These are phyloP conservation scores for Atkinsonella texensis DNA, from an alignment of 2,329 filamentous ascomycete species.

Conservation along the genomic window DNA sequence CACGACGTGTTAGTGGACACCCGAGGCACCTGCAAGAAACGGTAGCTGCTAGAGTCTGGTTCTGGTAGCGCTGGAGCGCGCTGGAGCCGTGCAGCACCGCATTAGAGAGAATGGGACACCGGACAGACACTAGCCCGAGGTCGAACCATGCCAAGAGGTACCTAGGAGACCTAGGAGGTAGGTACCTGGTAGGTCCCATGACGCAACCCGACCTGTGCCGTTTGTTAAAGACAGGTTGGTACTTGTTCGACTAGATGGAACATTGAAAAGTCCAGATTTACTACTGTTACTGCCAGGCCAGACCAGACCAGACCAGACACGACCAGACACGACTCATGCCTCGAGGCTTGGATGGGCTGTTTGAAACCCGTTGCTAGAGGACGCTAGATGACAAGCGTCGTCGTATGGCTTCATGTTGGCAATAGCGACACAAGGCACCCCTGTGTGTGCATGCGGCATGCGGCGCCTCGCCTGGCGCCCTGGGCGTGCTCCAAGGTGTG, in stretches of 20 bases:
- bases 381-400: too few relatives aligned
- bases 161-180: too few relatives aligned
- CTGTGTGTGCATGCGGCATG: not conserved
- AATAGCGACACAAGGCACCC: not conserved
- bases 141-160: not conserved
- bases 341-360: not conserved
- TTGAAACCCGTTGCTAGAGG: not conserved
- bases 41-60: too few relatives aligned
- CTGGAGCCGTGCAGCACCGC: not conserved
- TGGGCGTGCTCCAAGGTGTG: not conserved
- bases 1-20: not conserved
- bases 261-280: not conserved
- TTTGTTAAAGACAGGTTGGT: too few relatives aligned
- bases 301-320: too few relatives aligned
- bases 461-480: too few relatives aligned
- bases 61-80: too few relatives aligned
- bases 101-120: not conserved
- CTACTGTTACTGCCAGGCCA: too few relatives aligned
- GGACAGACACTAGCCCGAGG: not conserved
- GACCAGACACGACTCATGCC: too few relatives aligned
- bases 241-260: not conserved
- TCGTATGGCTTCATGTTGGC: not conserved
- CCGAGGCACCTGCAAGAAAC: not conserved
- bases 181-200: too few relatives aligned
- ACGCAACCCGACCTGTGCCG: not conserved